Base-by-base conservation (phyloP, 163 green algal species). In the Smithsoniella earleae region DNA sequence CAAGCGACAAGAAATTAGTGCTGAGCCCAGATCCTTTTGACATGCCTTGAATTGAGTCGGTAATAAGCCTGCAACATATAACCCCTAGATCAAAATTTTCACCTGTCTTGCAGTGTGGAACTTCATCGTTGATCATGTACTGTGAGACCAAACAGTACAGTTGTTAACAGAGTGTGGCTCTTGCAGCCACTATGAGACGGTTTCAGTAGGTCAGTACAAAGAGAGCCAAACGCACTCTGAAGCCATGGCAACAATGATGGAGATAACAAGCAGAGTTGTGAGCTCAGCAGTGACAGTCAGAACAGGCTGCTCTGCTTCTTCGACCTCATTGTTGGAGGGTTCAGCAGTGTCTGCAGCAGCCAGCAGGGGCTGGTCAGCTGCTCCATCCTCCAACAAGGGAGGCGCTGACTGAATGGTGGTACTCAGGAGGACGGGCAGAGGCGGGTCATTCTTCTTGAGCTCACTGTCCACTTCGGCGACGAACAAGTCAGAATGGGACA, bases 1-100 rank as follows among this genome's bases (percentile, higher is more conserved):
- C 92, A 33, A 95, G 80, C 5, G 86, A 86, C 31, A 96, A 76
- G 85, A 96, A 96, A 2, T 79, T 75, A 69, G 89, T 74, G 65
- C 82, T 89, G 31, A 96, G 82, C 18, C 86, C 80, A 3, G 81
- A 87, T 28, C 66, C 69, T 22, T 82, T 66, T 66, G 74, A 86
- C 16, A 95, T 86, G 10, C 85, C 81, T 81, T 92, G 82, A 27
- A 96, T 89, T 1, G 85, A 82, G 5, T 78, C 83, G 0, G 87
- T 93, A 25, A 96, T 75, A 55, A 86, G 91, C 77, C 85, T 89
- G 79, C 45, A 66, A 4, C 8, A 8, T 22, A 74, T 16, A 43
- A 34, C n/a, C n/a, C n/a, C n/a, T n/a, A n/a, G n/a, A n/a, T n/a
- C n/a, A n/a, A n/a, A n/a, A n/a, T n/a, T n/a, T n/a, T n/a, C n/a